Evolutionary conservation across 805 yeast species (phyloP), one percentile per base, ranked within the genome.

Genomic region (Hanseniaspora lachancei): DNA sequence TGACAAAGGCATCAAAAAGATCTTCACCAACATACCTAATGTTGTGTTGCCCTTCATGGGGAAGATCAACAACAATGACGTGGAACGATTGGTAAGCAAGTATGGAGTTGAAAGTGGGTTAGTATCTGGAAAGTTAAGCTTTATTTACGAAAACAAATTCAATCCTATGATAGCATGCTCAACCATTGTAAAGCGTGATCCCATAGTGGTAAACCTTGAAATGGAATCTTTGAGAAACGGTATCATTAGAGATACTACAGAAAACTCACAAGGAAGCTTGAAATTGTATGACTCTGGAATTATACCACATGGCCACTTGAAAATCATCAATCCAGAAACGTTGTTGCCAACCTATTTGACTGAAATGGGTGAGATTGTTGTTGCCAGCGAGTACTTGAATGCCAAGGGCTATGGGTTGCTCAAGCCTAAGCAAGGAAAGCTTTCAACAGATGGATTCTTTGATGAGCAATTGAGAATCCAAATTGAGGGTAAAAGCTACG

Each of bases 301-400:
- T 0, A 95, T 97, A 0, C 89, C 89, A 9, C 86, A 95, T 65
- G 87, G 97, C 0, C 95, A 89, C 64, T 79, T 93, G 36, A 93
- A 95, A 0, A 85, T 93, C 58, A 97, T 93, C 3, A 93, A 93
- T 61, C 98, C 98, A 1, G 97, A 93, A 65, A 91, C 97, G 0
- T 68, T 77, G 47, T 72, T 74, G 54, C 72, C 89, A 13, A 91
- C 98, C 65, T 79, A 77, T 57, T 82, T 82, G 52, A 97, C 97
- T 8, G 98, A 93, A 67, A 81, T 80, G 67, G 99, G 99, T 36
- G 99, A 93, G 69, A 88, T 93, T 41, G 93, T 97, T 97, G 95
- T 91, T 2, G 15, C 27, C 15, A 79, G 86, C 60, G 85, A 95
- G 0, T 95, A 88, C 60, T 95, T 91, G 0, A 89, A 84, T 61